Base-by-base conservation (phyloP, 768 basidiomycete species). In the Agaricus subrufescens region DNA sequence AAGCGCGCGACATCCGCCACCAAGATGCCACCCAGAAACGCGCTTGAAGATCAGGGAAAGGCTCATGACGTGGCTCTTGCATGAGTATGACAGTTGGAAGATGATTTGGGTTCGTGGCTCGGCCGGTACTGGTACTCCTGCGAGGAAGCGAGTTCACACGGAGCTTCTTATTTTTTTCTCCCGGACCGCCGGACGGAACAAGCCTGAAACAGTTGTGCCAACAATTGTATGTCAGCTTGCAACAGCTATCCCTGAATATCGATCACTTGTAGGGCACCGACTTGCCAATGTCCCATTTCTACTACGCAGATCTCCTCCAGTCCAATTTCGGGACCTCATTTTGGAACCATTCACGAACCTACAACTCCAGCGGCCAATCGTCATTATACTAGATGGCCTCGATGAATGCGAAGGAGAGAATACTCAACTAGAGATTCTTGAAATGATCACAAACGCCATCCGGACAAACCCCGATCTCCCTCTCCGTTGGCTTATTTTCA, bases 151-250 rank as follows among this genome's bases (percentile, higher is more conserved):
- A 19, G 1, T 19, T 1, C 1, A 6, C 46, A 53, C 11, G 57
- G 51, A n/a, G 47, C 51, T 1, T 47, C 51, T 14, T 46, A 25
- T 12, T 58, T 58, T 58, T 27, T 58, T 52, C 46, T 53, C 51
- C 15, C 3, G 50, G 14, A 10, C 40, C 19, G 43, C 42, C 50
- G n/a, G 43, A 29, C 55, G 48, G 8, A 50, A 50, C 40, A 31
- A 50, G 25, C 39, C 46, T 23, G 29, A 19, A 34, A 11, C 29
- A 26, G 38, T 56, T 34, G 23, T 56, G 7, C 47, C 47, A 14
- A 42, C 55, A 6, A 38, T 56, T 23, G 48, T 46, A 12, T 50
- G 50, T 19, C 55, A 56, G 39, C 47, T 56, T 14, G 46, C 55
- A 3, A 19, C 42, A 30, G 25, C 14, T 14, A 23, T 14, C 34